Percentiles rank a stretch among this genome's conserved stretches.
Conservation (phyloP, 495 filamentous ascomycete genomes). For the Hypoxylon cercidicola region DNA sequence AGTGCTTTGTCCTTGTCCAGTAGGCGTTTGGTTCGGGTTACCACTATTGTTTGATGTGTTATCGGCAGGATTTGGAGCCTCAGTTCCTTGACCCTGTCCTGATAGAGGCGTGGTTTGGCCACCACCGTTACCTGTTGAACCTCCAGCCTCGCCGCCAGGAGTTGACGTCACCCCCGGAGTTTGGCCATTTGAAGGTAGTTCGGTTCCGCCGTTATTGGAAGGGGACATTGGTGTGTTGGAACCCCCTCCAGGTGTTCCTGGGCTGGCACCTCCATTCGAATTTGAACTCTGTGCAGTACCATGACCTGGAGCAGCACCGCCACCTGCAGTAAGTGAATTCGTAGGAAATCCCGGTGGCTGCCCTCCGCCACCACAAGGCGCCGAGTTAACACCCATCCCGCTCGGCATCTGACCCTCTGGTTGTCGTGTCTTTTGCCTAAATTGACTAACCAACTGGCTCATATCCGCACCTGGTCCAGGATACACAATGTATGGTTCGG, state of each 20-base stretch:
- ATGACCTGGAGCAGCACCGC: constrained; percentile 21
- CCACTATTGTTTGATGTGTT: neutral
- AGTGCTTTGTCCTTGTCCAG: constrained; percentile 18
- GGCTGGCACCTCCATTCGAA: constrained; percentile 23
- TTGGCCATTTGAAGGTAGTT: constrained; percentile 11
- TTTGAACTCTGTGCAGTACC: too few relatives aligned
- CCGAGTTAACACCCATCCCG: constrained; percentile 16
- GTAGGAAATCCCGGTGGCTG: constrained; percentile 6
- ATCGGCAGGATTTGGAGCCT: constrained; percentile 1
- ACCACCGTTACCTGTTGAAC: neutral
- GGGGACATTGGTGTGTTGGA: constrained; percentile 16
- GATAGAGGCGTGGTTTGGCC: constrained; percentile 1
- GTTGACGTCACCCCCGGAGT: neutral
- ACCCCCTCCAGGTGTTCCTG: constrained; percentile 15
- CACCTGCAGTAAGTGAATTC: constrained; percentile 16
- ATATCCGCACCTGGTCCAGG: constrained; percentile 34
- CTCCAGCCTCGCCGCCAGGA: constrained; percentile 7
- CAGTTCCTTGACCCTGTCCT: constrained; percentile 1
- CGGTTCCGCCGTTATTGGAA: neutral
- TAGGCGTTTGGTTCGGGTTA: constrained; percentile 10
- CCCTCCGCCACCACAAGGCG: constrained; percentile 11
- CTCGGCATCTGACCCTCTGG: constrained; percentile 36
- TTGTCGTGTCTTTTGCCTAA: constrained; percentile 29
- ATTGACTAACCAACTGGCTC: constrained; percentile 27
- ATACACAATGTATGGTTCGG: constrained; percentile 28